phyloP scores from a whole-genome alignment of 139 green algal species.

The Micromonas pusilla region DNA sequence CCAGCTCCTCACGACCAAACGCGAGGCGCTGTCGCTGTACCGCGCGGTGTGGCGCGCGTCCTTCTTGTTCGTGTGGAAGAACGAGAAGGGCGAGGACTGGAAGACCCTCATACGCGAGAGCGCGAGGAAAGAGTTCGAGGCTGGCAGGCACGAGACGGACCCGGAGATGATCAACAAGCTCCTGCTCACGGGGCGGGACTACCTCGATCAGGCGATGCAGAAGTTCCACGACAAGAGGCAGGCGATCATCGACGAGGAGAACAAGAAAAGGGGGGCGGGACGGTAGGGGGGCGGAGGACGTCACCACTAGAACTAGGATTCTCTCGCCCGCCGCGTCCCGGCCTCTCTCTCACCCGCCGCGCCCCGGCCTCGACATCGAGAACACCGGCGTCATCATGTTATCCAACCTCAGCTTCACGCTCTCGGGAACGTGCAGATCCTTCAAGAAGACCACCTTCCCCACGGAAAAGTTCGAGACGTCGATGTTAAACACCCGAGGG shows the following conservation, averaged over 20 bases:
- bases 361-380: neutral
- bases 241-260: constrained; percentile 3
- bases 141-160: constrained; percentile 10
- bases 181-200: constrained; percentile 15
- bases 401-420: neutral
- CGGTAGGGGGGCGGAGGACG: no score
- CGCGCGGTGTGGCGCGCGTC: constrained; percentile 12
- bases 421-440: constrained; percentile 7
- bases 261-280: neutral
- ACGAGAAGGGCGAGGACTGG: constrained; percentile 2
- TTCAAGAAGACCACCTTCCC: neutral
- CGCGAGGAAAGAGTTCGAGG: constrained; percentile 24
- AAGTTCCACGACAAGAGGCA: constrained; percentile 18
- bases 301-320: no score
- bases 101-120: constrained; percentile 9
- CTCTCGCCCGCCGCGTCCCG: no score
- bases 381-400: neutral
- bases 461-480: neutral
- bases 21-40: constrained; percentile 11
- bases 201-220: constrained; percentile 11
- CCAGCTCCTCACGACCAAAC: constrained; percentile 5
- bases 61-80: constrained; percentile 17
- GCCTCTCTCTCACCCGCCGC: neutral
- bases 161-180: constrained; percentile 21
- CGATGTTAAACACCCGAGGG: neutral